Percentiles rank a stretch among this genome's conserved stretches.
phyloP scores from a whole-genome alignment of 2,329 filamentous ascomycete genomes.

The Pseudogymnoascus sp. region DNA sequence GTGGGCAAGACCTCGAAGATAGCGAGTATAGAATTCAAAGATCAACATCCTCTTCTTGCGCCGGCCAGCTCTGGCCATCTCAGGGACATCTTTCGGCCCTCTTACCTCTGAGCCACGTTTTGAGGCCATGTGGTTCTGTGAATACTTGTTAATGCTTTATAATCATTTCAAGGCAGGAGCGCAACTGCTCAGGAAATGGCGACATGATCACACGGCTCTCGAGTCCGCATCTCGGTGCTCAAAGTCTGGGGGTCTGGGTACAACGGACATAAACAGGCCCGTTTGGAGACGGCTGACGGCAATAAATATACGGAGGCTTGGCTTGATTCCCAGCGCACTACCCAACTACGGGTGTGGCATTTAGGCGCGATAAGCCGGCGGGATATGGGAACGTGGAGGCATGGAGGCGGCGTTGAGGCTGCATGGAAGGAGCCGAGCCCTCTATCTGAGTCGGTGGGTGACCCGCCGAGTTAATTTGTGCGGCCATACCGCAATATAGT shows the following conservation, averaged over 20 bases:
- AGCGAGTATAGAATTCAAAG: slow-evolving; percentile 3
- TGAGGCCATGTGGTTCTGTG: not conserved
- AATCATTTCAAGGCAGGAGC: not conserved
- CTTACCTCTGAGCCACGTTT: not conserved
- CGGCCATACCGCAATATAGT: not conserved
- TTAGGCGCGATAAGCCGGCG: not conserved
- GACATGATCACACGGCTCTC: not conserved
- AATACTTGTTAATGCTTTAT: not conserved
- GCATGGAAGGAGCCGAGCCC: not conserved
- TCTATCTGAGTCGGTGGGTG: not conserved
- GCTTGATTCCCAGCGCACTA: not conserved
- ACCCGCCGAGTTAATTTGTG: not conserved
- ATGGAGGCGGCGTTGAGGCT: not conserved
- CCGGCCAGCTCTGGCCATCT: not conserved
- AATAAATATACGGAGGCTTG: not conserved
- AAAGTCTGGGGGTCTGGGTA: not conserved
- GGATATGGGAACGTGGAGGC: not conserved
- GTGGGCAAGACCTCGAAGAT: not conserved
- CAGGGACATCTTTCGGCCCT: not conserved
- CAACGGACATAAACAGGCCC: not conserved
- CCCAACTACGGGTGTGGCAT: not conserved
- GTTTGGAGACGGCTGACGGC: not conserved
- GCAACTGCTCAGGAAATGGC: not conserved
- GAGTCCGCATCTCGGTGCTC: not conserved
- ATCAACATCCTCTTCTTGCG: not conserved